Percentiles rank a stretch among this genome's conserved stretches.
These are phyloP conservation scores for Solanum corneliomulleri DNA, from an alignment of 257 asterid species.

Conservation along the genomic window DNA sequence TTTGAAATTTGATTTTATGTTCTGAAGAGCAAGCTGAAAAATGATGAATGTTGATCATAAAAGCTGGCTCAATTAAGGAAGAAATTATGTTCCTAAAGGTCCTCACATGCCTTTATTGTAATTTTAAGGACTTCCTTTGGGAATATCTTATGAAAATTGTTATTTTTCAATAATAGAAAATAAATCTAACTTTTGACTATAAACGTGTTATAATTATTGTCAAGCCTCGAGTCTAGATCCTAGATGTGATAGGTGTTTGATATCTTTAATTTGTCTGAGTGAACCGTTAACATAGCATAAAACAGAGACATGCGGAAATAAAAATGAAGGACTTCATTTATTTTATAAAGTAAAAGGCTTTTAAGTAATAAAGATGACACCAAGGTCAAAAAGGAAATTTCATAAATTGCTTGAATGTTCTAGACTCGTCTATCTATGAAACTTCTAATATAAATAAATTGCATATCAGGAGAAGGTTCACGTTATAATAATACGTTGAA, in stretches of 20 bases:
- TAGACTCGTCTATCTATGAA: neutral
- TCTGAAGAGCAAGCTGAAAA: neutral
- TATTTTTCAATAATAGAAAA: neutral
- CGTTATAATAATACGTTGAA: neutral
- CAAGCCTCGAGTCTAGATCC: too few relatives aligned
- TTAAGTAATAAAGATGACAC: neutral
- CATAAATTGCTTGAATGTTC: neutral
- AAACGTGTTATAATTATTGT: neutral
- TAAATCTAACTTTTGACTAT: neutral
- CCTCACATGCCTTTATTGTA: neutral
- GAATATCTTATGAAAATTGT: neutral
- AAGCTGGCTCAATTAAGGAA: neutral
- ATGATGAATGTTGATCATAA: neutral
- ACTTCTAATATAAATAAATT: neutral
- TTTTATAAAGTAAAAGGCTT: neutral
- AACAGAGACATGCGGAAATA: rapidly evolving
- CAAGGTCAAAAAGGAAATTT: neutral
- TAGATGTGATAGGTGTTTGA: neutral
- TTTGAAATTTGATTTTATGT: neutral
- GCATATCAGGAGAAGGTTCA: neutral
- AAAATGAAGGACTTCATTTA: neutral
- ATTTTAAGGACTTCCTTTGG: neutral
- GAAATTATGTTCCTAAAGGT: neutral
- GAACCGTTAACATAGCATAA: neutral
- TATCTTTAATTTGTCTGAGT: neutral